Base-by-base conservation (phyloP, 2,329 filamentous ascomycete species). In the Aureobasidium leucospermi region DNA sequence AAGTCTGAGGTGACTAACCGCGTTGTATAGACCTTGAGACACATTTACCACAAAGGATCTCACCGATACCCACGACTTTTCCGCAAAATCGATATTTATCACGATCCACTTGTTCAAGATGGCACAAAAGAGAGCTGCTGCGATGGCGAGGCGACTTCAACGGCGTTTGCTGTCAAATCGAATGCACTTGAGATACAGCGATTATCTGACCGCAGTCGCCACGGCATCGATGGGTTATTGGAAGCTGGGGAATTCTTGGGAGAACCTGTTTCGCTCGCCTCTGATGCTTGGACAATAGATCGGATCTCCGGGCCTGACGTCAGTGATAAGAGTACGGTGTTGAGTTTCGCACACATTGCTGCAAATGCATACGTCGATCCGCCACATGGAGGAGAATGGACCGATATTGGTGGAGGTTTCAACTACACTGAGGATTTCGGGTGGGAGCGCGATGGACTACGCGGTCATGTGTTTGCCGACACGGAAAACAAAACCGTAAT, bases 31-130 rank as follows among this genome's bases (percentile, higher is more conserved):
- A 85, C 81, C 6, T 82, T 99, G 60, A 86, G 90, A 67, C 93
- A 97, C 74, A 86, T 97, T 68, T 94, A 90, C 75, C 92, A 96
- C 71, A 92, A 96, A 75, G 93, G 93, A 60, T 88, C 90, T 42
- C 83, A 93, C 72, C 77, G 81, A 65, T 84, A 96, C 66, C 91
- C 91, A 2, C 74, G 80, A 6, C 82, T 96, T 13, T 90, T 96
- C 72, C 82, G 87, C 61, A 86, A 84, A 66, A 79, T 87, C 62
- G 90, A 97, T 71, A 78, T 96, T 23, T 28, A 41, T 16, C 19
- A 15, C 8, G 34, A 53, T 23, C 39, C 52, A 39, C n/a, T 52
- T 16, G 38, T 57, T 36, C 31, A n/a, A 6, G 42, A 52, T n/a
- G 19, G 23, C 9, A 23, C 52, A 16, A 23, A 23, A 23, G 23